Percentiles rank a stretch among this genome's conserved stretches.
Evolutionary conservation across 2,329 filamentous ascomycete species (phyloP).

Genomic region (Celoporthe dispersa): DNA sequence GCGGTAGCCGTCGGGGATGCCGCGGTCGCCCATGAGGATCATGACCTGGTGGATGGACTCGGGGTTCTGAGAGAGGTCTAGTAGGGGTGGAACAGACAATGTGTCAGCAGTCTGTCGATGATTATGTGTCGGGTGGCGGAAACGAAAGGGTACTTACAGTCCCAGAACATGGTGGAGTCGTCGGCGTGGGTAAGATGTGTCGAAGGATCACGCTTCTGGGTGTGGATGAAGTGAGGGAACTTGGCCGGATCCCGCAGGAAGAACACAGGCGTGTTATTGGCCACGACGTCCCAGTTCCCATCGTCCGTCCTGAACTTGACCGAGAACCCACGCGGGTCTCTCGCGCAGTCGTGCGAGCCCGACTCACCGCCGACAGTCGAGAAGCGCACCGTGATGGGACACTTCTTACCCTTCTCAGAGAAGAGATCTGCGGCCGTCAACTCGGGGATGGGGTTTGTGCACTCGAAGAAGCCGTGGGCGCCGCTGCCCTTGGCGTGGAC

Average conservation of each 20-base stretch:
- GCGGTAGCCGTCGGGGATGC: slow-evolving; percentile 58
- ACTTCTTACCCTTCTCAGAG: slow-evolving; percentile 68
- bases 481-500: slow-evolving; percentile 65
- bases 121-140: no score
- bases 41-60: slow-evolving; percentile 62
- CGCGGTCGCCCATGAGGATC: slow-evolving; percentile 61
- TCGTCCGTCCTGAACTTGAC: slow-evolving; percentile 76
- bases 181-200: slow-evolving; percentile 68
- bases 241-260: slow-evolving; percentile 76
- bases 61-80: slow-evolving; percentile 60
- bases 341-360: slow-evolving; percentile 71
- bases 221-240: slow-evolving; percentile 75
- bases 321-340: slow-evolving; percentile 74
- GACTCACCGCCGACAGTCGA: slow-evolving; percentile 77
- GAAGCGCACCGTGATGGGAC: slow-evolving; percentile 69
- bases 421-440: slow-evolving; percentile 58
- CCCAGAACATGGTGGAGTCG: slow-evolving; percentile 70
- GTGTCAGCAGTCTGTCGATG: neutral
- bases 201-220: slow-evolving; percentile 73
- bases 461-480: slow-evolving; percentile 58
- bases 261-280: slow-evolving; percentile 76
- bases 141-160: slow-evolving; percentile 40
- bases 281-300: slow-evolving; percentile 75
- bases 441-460: slow-evolving; percentile 54
- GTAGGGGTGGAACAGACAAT: neutral